A percentile compares a stretch with the other conserved stretches of the same genome.
Evolutionary conservation across 768 basidiomycete genomes (phyloP).

Genomic region (Leccinum rimulosum): DNA sequence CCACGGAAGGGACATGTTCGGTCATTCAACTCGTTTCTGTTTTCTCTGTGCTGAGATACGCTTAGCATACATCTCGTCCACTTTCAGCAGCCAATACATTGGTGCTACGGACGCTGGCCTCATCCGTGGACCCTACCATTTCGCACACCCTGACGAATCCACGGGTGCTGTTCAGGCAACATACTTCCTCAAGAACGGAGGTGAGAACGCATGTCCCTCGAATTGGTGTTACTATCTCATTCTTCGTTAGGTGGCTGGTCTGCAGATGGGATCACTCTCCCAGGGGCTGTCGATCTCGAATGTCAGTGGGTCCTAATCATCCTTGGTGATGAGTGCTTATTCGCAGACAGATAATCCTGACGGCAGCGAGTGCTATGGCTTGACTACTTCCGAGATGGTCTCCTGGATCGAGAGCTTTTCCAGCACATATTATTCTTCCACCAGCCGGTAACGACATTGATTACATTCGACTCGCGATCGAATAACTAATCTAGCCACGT

Average conservation of each 20-base stretch:
- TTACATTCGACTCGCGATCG: not conserved
- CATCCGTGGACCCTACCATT: constrained; percentile 62
- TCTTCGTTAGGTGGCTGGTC: constrained; percentile 47
- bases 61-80: constrained; percentile 23
- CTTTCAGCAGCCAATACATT: constrained; percentile 48
- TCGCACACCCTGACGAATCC: constrained; percentile 52
- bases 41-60: not conserved
- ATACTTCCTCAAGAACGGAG: constrained; percentile 58
- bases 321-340: not conserved
- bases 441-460: constrained; percentile 39
- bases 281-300: constrained; percentile 64
- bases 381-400: constrained; percentile 55
- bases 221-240: not conserved
- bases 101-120: constrained; percentile 55
- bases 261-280: constrained; percentile 56
- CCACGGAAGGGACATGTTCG: constrained; percentile 59
- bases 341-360: constrained; percentile 44
- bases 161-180: constrained; percentile 58
- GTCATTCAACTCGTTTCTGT: constrained; percentile 6
- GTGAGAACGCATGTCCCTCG: constrained; percentile 20
- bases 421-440: constrained; percentile 49
- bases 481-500: not conserved
- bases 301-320: constrained; percentile 34
- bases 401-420: constrained; percentile 63
- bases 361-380: constrained; percentile 53